Evolutionary conservation across 2,329 filamentous ascomycete species (phyloP), one percentile per base, ranked within the genome.

Genomic region (Aspergillus quadricinctus): DNA sequence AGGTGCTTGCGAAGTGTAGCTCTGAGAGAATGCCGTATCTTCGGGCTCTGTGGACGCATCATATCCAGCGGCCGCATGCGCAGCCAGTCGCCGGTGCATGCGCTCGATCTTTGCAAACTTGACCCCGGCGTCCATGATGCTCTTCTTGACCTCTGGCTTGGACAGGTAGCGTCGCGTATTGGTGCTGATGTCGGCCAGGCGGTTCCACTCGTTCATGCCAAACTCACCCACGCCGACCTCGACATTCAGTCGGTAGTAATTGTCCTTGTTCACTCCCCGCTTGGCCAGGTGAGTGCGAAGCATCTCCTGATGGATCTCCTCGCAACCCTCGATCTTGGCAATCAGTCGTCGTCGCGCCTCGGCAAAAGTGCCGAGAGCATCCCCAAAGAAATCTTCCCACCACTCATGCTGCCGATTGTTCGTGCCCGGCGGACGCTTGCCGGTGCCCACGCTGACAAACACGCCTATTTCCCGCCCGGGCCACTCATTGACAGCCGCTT

Each of bases 131-230:
- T 88, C 84, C 53, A 88, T 80, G 6, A 90, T 90, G 82, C 91
- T 89, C 64, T 78, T 82, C 70, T 96, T 89, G 56, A 95, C 88
- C 0, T 86, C 85, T 10, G 83, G 80, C 59, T 87, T 87, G 7
- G 81, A 78, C 53, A 99, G 83, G 70, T 97, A 99, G 61, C 88
- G 85, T 63, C 90, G 84, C 0, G 94, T 99, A 69, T 88, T 88
- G 14, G 91, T 97, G 77, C 90, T 96, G 75, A 99, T 97, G 52
- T 97, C 93, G 27, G 90, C 88, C n/a, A 97, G 78, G 3, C 92
- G 85, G 66, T 90, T 85, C 94, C 94, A 99, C 72, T 97, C 94
- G 70, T 97, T 99, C 92, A 99, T 97, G 52, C 90, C 93, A 71
- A 97, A 97, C 69, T 97, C 94, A 53, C 93, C 92, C 3, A 97